A percentile compares a stretch with the other conserved stretches of the same genome.
phyloP scores from a whole-genome alignment of 2,329 filamentous ascomycete species.

The Diaporthe eres region DNA sequence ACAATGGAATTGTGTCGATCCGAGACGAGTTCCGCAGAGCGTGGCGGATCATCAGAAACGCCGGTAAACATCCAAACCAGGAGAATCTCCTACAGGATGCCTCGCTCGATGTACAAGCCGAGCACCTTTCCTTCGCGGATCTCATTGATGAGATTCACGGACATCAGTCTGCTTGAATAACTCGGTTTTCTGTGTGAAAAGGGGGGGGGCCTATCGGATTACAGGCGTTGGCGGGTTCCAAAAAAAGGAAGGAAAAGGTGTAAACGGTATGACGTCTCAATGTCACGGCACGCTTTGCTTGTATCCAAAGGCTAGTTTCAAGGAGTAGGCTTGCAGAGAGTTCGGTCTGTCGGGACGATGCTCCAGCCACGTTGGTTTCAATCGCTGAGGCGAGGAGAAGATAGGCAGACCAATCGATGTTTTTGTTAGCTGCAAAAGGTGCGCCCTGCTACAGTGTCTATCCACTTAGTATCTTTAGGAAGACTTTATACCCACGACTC shows the following conservation, averaged over 20 bases:
- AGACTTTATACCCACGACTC: background rate
- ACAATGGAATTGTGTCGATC: constrained; percentile 85
- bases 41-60: constrained; percentile 76
- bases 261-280: background rate
- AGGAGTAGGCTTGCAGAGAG: background rate
- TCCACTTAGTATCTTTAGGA: background rate
- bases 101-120: constrained; percentile 52
- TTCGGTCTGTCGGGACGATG: background rate
- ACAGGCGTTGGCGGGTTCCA: background rate
- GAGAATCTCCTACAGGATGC: constrained; percentile 70
- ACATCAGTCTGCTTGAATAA: constrained; percentile 9
- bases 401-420: background rate
- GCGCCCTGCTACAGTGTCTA: background rate
- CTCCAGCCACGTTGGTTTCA: background rate
- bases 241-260: background rate
- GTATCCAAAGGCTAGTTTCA: background rate
- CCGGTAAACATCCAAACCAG: constrained; percentile 57
- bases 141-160: constrained; percentile 60
- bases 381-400: background rate
- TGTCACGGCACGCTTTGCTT: background rate
- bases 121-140: constrained; percentile 50
- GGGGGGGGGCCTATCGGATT: background rate
- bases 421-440: background rate
- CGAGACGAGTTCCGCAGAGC: constrained; percentile 88
- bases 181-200: no score